Conservation (phyloP, 2,329 filamentous ascomycete genomes). For the Cercospora brassicicola region DNA sequence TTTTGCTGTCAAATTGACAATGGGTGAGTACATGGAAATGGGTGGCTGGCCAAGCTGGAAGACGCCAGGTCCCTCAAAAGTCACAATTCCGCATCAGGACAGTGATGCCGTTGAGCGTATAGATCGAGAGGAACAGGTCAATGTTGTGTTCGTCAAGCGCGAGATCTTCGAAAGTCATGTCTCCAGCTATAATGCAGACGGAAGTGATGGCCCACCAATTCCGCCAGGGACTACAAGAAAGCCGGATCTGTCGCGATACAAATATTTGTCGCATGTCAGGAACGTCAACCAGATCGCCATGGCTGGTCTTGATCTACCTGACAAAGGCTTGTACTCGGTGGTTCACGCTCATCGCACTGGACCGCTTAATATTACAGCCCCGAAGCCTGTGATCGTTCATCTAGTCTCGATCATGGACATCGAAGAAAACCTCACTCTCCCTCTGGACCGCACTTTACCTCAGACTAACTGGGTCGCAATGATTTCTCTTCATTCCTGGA, state of each 20-base stretch:
- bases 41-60: background rate
- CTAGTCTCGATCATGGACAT: background rate
- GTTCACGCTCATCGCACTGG: background rate
- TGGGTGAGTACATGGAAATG: background rate
- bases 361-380: background rate
- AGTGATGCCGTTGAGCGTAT: background rate
- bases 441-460: background rate
- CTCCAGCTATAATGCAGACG: background rate
- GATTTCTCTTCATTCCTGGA: background rate
- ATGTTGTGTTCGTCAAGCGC: background rate
- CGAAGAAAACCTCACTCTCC: background rate
- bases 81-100: background rate
- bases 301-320: background rate
- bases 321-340: background rate
- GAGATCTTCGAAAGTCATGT: background rate
- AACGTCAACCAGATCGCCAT: background rate
- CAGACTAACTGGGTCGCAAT: background rate
- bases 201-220: background rate
- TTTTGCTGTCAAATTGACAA: background rate
- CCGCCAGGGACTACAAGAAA: background rate
- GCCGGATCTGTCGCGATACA: background rate
- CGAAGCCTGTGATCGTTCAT: background rate
- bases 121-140: background rate
- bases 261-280: background rate
- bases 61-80: background rate